Evolutionary conservation across 2,329 filamentous ascomycete species (phyloP).

Genomic region (Camptophora hylomeconis): DNA sequence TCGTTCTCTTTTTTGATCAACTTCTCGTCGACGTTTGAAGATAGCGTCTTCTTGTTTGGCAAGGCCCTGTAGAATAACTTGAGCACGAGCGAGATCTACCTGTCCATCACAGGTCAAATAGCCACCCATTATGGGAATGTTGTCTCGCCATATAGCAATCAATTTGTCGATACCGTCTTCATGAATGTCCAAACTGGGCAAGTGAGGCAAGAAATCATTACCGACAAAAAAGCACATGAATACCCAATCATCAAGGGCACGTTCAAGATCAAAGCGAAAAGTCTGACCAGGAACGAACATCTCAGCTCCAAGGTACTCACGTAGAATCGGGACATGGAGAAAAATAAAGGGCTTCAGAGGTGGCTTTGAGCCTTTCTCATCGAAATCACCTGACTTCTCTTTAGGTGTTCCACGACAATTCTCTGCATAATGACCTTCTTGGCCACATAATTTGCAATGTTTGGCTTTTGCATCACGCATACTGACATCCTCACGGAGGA

Average conservation of each 20-base stretch:
- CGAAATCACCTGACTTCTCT: slow-evolving; percentile 64
- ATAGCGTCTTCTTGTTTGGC: slow-evolving; percentile 90
- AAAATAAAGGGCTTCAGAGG: slow-evolving; percentile 90
- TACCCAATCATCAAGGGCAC: slow-evolving; percentile 93
- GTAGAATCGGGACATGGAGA: slow-evolving; percentile 82
- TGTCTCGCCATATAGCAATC: slow-evolving; percentile 94
- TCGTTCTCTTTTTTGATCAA: slow-evolving; percentile 70
- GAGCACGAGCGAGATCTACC: slow-evolving; percentile 74
- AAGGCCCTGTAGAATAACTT: slow-evolving; percentile 75
- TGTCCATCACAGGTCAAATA: slow-evolving; percentile 93
- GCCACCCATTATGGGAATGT: slow-evolving; percentile 79
- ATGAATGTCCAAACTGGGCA: slow-evolving; percentile 93
- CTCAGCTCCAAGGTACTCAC: slow-evolving; percentile 87
- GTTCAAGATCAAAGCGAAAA: slow-evolving; percentile 85
- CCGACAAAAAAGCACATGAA: slow-evolving; percentile 99
- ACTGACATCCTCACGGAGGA: slow-evolving; percentile 94
- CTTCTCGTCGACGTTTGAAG: slow-evolving; percentile 75
- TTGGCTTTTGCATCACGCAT: slow-evolving; percentile 73
- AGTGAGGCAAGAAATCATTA: slow-evolving; percentile 93
- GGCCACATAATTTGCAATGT: slow-evolving; percentile 77
- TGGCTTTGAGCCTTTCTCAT: slow-evolving; percentile 61
- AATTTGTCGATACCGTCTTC: slow-evolving; percentile 95
- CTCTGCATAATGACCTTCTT: slow-evolving; percentile 78
- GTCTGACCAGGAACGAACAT: slow-evolving; percentile 69
- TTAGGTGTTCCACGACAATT: slow-evolving; percentile 72